These are phyloP conservation scores for Candida silvicultrix DNA, from an alignment of 805 yeast species.

Conservation along the genomic window DNA sequence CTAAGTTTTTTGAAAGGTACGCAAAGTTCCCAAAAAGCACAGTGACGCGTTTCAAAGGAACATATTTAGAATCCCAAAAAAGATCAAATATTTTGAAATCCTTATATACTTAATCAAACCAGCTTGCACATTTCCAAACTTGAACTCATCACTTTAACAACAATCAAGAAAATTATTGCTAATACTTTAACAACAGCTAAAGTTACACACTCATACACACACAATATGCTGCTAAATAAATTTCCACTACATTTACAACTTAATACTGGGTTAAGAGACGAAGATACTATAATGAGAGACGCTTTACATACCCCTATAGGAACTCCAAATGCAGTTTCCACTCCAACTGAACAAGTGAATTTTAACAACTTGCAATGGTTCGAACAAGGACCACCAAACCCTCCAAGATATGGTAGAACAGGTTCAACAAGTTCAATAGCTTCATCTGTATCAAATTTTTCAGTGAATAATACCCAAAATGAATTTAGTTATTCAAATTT, in stretches of 20 bases:
- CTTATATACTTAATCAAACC: not conserved
- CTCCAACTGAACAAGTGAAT: slow-evolving; percentile 18
- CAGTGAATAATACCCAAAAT: slow-evolving; percentile 8
- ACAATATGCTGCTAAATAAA: slow-evolving; percentile 14
- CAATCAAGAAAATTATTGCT: too few species aligned
- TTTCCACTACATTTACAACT: slow-evolving; percentile 9
- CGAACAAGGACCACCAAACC: slow-evolving; percentile 4
- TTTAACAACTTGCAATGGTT: slow-evolving; percentile 6
- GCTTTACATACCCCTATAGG: slow-evolving; percentile 11
- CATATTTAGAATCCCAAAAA: not conserved
- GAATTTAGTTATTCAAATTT: slow-evolving; percentile 19
- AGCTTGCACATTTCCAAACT: not conserved
- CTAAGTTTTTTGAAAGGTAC: not conserved
- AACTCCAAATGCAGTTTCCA: slow-evolving; percentile 8
- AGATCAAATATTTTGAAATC: not conserved
- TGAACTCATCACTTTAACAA: not conserved
- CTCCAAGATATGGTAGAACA: slow-evolving; percentile 20
- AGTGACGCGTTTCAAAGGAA: not conserved
- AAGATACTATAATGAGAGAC: slow-evolving; percentile 11
- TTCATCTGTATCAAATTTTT: slow-evolving; percentile 17
- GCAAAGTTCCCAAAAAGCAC: not conserved
- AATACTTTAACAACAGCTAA: too few species aligned
- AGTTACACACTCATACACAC: too few species aligned
- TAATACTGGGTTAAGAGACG: slow-evolving; percentile 2
- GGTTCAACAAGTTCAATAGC: slow-evolving; percentile 21